Base-by-base conservation (phyloP, 805 yeast genomes). In the Pichia californica region DNA sequence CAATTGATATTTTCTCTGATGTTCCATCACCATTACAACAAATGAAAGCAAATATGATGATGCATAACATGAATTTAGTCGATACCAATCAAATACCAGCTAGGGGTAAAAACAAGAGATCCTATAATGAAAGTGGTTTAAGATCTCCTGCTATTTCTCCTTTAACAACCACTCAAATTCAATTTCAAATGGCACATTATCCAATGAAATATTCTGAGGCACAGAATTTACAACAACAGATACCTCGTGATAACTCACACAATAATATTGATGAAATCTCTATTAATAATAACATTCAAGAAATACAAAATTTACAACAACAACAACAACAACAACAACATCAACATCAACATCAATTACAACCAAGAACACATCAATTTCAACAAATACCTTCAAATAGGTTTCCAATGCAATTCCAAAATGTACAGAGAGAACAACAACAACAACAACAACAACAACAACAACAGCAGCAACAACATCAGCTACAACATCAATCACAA, bases 1-100 rank as follows among this genome's bases (percentile, higher is more conserved):
- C 33, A 11, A 19, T 16, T 11, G 33, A 31, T 31, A 19, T 31
- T 11, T 31, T 31, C 13, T 31, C 33, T 31, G 33, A 31, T 14
- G 33, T 38, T 29, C 41, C 41, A 6, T 21, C 29, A 10, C 41
- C 41, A 30, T 25, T 38, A 21, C 36, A 30, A 31, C 32, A 38
- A 25, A 19, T 38, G 25, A 38, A 38, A 21, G 34, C 27, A 18
- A 31, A 38, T 14, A n/a, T n/a, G n/a, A 29, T 38, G 25, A 29
- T 19, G 15, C 16, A 38, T 9, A 6, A 11, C 13, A 14, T 31
- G 7, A 14, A 14, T 11, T 14, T 31, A 31, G 10, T 10, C 30
- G 30, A 27, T 11, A 15, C 33, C 33, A 31, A 7, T 14, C 13
- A 16, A 31, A 31, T 19, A 16, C 19, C 33, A 31, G n/a, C 33